Base-by-base conservation (phyloP, 2,329 filamentous ascomycete genomes). In the Daldinia sp. region DNA sequence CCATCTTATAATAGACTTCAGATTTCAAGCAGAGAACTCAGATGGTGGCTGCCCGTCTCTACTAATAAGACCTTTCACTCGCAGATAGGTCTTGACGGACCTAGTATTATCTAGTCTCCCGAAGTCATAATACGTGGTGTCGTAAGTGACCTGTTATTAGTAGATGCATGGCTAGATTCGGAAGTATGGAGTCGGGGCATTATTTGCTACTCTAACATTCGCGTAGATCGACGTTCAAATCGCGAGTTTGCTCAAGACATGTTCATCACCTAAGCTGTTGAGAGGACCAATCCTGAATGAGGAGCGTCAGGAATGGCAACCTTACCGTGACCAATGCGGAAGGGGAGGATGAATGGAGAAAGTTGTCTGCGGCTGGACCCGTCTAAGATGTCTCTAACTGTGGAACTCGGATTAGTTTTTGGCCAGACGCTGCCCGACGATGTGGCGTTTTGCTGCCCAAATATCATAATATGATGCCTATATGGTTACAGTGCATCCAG, bases 361-460 rank as follows among this genome's bases (percentile, higher is more conserved):
- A 70, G 60, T 60, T 66, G 44, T 67, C 67, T 65, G 68, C 72
- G 71, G 72, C 72, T 68, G 70, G 69, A 67, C 63, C 72, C 70
- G 67, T 67, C 69, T 55, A 51, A 59, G 60, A 65, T 63, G 66
- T 63, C 62, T 67, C 60, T 59, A 50, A 50, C 57, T 60, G 71
- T 74, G 68, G 69, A 54, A 68, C 65, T 56, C 50, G 23, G 46
- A 58, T 68, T 55, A 48, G 37, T 63, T 67, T 70, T 28, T 51
- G 56, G 63, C 54, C 60, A 67, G 65, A 65, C 62, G 63, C 56
- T 70, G 63, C 65, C 70, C 60, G 65, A 68, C 61, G 51, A 51
- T 44, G 63, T 61, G 58, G 42, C 33, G 42, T 42, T 65, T 72
- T 72, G 70, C 65, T 72, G 70, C 70, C 70, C 70, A 72, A 69